Evolutionary conservation across 2,329 filamentous ascomycete genomes (phyloP), one percentile per base, ranked within the genome.

Genomic region (Penicillium decumbens): DNA sequence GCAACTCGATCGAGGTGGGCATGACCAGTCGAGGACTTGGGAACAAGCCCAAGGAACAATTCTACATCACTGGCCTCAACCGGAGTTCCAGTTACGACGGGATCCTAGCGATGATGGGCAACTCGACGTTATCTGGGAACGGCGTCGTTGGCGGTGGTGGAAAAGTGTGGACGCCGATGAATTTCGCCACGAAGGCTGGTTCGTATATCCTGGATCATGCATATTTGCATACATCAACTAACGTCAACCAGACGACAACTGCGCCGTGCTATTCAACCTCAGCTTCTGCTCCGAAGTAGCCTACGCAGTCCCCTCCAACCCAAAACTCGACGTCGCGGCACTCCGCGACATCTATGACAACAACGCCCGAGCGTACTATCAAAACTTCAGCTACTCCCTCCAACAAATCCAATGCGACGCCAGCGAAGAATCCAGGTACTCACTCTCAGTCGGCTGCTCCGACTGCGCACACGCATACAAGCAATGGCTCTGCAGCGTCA

Each of bases 401-500:
- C 82, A 86, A 55, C 91, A 96, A 65, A 81, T 95, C 23, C 83
- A 88, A 12, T 98, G 93, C 76, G 84, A 95, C 61, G 85, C 89
- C 2, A 80, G 80, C 0, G 72, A 80, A 1, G 84, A 85, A 29
- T 82, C 87, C 12, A 80, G 81, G 56, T 98, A 95, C 72, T 95
- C 90, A 1, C 82, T 97, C 12, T 87, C 83, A 1, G 81, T 84
- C 37, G 81, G 72, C 58, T 98, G 93, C 75, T 70, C 75, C 38
- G 80, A 95, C 68, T 98, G 93, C 71, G 81, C 77, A 13, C 64
- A 67, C 0, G 89, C 89, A 7, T 98, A 98, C 78, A 96, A 95
- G 69, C 78, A 84, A 63, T 98, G 93, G 93, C 83, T 98, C 18
- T 98, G 93, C 74, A 87, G 89, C 23, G 90, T 97, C 25, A 87